Conservation (phyloP, 768 basidiomycete species). For the Mrakia frigida region DNA sequence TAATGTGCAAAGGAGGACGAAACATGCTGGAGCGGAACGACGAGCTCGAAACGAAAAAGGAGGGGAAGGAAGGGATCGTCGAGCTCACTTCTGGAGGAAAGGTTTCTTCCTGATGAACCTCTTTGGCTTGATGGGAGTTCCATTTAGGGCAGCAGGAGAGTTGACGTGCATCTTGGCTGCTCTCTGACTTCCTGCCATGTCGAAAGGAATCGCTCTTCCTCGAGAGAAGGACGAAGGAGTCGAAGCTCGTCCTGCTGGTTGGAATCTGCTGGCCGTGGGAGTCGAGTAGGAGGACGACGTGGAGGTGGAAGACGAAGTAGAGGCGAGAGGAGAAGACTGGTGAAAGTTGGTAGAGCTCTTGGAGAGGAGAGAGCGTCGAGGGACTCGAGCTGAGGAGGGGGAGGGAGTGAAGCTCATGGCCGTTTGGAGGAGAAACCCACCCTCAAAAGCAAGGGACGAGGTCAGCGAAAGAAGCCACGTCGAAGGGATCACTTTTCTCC, state of each 20-base stretch:
- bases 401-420: slow-evolving; percentile 1
- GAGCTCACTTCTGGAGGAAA: slow-evolving; percentile 22
- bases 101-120: slow-evolving; percentile 22
- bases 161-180: slow-evolving; percentile 17
- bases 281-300: slow-evolving; percentile 11
- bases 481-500: neutral
- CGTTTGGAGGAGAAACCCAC: too few relatives aligned
- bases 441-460: neutral
- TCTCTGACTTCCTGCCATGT: slow-evolving; percentile 25
- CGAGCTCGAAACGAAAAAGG: neutral
- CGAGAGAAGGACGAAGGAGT: slow-evolving; percentile 27
- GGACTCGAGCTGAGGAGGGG: neutral
- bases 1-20: neutral
- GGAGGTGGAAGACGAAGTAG: neutral
- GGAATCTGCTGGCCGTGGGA: neutral
- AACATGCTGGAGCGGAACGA: neutral
- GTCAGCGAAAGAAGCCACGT: neutral
- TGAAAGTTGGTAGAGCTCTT: neutral
- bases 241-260: slow-evolving; percentile 12
- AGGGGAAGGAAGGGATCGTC: too few relatives aligned
- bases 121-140: slow-evolving; percentile 1
- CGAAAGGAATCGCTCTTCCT: slow-evolving; percentile 29
- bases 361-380: neutral
- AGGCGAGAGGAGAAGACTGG: slow-evolving; percentile 3
- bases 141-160: neutral